Evolutionary conservation across 805 yeast species (phyloP), one percentile per base, ranked within the genome.

Genomic region (Zygosaccharomyces lentus): DNA sequence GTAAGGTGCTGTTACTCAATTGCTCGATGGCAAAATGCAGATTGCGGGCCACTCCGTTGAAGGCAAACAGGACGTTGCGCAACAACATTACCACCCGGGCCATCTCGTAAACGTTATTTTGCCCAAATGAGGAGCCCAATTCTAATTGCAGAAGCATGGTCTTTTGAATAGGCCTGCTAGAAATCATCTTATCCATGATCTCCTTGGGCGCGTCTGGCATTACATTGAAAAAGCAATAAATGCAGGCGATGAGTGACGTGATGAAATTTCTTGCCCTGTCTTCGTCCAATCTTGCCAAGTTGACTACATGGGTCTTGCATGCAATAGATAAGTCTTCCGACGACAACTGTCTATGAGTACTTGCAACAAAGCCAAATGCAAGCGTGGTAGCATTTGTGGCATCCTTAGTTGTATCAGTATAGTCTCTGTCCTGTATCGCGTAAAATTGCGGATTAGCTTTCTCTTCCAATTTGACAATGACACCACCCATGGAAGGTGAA

Each of bases 11-110:
- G 30, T 50, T 53, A 37, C 52, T 61, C 38, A 63, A 44, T 47
- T 60, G 66, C 41, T 62, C 64, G 63, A 62, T 73, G 55, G 68
- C 67, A 48, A 62, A 63, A 42, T 64, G 69, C 16, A 64, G 53
- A 43, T 65, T 65, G 23, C 69, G 53, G 12, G 66, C 58, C 9
- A 65, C 69, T 23, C 68, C 68, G 46, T 61, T 62, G 42, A 65
- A 64, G 9, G 69, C 66, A 42, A 65, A 62, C 10, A 59, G 45
- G 2, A 63, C 64, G 50, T 64, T 64, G 43, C 66, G 59, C 41
- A 65, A 43, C 24, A 57, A 55, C 51, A 65, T 51, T 1, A 60
- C 53, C 9, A 61, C 51, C 31, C 67, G 56, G 4, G 67, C 64
- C 64, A 65, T 61, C 36, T 56, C 55, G 41, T 65, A 57, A 16